Conservation (phyloP, 2,329 filamentous ascomycete species). For the Trichophyton rubrum region DNA sequence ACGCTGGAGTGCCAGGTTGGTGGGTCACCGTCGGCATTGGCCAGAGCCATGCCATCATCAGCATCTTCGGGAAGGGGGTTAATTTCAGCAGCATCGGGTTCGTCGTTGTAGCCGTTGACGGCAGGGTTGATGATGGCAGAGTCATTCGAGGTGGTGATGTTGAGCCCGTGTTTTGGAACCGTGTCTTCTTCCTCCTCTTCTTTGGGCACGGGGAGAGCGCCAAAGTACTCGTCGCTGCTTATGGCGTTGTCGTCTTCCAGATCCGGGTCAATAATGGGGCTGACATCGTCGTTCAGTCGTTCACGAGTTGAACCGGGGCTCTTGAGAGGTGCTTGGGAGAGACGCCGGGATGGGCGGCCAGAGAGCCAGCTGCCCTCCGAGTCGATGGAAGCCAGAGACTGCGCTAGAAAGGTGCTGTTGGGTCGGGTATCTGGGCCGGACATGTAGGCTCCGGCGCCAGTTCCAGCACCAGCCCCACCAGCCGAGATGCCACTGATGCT, state of each 20-base stretch:
- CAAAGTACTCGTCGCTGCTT: conserved; percentile 64
- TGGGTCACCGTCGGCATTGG: conserved; percentile 16
- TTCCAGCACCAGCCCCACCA: neutral
- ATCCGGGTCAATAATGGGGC: conserved; percentile 33
- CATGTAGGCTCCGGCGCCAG: conserved; percentile 12
- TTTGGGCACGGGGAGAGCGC: conserved; percentile 39
- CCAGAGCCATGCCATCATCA: conserved; percentile 2
- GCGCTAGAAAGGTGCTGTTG: conserved; percentile 47
- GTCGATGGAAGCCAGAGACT: conserved; percentile 86
- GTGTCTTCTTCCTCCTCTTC: conserved; percentile 17
- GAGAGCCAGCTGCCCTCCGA: conserved; percentile 95
- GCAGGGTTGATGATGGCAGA: no score
- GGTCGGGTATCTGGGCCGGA: conserved; percentile 37
- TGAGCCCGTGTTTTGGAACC: neutral
- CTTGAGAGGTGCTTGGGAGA: conserved; percentile 30
- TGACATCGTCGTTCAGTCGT: conserved; percentile 42
- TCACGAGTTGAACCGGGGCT: conserved; percentile 33
- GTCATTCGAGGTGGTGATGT: conserved; percentile 6
- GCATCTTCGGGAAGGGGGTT: neutral
- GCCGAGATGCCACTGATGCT: conserved; percentile 5
- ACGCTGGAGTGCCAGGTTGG: conserved; percentile 41
- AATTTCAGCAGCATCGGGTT: neutral
- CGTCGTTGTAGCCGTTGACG: neutral
- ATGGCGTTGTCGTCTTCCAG: conserved; percentile 52
- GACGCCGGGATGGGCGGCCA: conserved; percentile 48